phyloP scores from a whole-genome alignment of 2,329 filamentous ascomycete genomes.

The Balansia obtecta region DNA sequence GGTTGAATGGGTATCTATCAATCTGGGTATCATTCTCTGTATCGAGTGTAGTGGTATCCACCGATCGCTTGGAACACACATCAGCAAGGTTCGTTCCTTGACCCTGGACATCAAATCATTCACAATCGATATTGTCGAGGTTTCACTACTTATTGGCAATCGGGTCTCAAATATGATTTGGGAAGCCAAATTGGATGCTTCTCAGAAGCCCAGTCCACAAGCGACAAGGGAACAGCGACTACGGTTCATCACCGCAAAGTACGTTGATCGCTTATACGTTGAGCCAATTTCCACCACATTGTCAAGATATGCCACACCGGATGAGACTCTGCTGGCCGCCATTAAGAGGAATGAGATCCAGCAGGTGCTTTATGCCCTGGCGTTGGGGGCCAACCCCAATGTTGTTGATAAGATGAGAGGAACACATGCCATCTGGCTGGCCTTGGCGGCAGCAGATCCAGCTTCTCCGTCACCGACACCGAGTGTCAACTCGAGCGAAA shows the following conservation, averaged over 20 bases:
- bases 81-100: slow-evolving; percentile 90
- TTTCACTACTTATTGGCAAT: slow-evolving; percentile 84
- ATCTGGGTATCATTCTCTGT: slow-evolving; percentile 88
- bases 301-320: slow-evolving; percentile 64
- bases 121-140: slow-evolving; percentile 90
- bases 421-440: slow-evolving; percentile 82
- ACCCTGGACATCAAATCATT: slow-evolving; percentile 95
- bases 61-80: slow-evolving; percentile 89
- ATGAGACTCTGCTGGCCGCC: slow-evolving; percentile 80
- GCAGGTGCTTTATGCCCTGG: slow-evolving; percentile 81
- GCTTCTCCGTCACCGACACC: slow-evolving; percentile 53
- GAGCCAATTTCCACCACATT: slow-evolving; percentile 63
- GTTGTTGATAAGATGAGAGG: slow-evolving; percentile 72
- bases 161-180: slow-evolving; percentile 93
- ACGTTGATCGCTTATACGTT: slow-evolving; percentile 73
- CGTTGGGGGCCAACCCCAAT: slow-evolving; percentile 79
- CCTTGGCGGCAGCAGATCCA: slow-evolving; percentile 84
- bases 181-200: slow-evolving; percentile 72
- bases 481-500: slow-evolving; percentile 28
- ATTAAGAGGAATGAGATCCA: slow-evolving; percentile 96
- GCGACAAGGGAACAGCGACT: slow-evolving; percentile 82
- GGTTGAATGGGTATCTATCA: slow-evolving; percentile 98
- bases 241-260: slow-evolving; percentile 93
- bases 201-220: slow-evolving; percentile 59
- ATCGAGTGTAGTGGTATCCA: slow-evolving; percentile 98